Evolutionary conservation across 768 basidiomycete species (phyloP), one percentile per base, ranked within the genome.

Genomic region (Pisolithus tinctorius): DNA sequence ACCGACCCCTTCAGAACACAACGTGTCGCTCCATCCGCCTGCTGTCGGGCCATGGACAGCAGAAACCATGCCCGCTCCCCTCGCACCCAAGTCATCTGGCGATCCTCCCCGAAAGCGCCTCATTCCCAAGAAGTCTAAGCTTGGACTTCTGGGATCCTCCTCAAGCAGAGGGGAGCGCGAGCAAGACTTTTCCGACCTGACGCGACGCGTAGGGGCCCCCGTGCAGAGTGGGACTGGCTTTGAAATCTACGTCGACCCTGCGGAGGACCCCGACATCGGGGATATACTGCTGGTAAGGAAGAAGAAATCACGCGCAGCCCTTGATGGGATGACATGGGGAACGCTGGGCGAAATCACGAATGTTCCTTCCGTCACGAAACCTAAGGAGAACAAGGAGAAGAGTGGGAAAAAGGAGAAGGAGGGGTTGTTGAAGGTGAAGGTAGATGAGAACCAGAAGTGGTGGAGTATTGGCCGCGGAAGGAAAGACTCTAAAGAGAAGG

Each of bases 381-480:
- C 52, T 49, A 61, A 53, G 63, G 56, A 55, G 47, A 60, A 56
- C 57, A 55, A 60, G 56, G 60, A 64, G 55, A 64, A 66, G 65
- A 62, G 76, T 70, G 62, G 66, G 58, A 57, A 71, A 43, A 68
- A 67, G 52, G 73, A 71, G 58, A 59, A 59, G 62, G 55, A 55
- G 45, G 54, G 58, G 17, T 41, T 63, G 52, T 60, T 70, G 50
- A 73, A 72, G 60, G 55, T 71, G 49, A 78, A 75, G 64, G 63
- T 53, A 26, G 75, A 76, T 41, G 72, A 75, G 54, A 79, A 74
- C 59, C 74, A 76, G 60, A 86, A 82, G 65, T 91, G 88, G 87
- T 91, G 88, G 89, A 90, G 78, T 55, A 82, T 91, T 52, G 82
- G 86, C 6, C 70, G 86, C 13, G 85, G 85, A 9, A 69, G 84